These are phyloP conservation scores for Colletotrichum siamense DNA, from an alignment of 2,329 filamentous ascomycete species.

Conservation along the genomic window DNA sequence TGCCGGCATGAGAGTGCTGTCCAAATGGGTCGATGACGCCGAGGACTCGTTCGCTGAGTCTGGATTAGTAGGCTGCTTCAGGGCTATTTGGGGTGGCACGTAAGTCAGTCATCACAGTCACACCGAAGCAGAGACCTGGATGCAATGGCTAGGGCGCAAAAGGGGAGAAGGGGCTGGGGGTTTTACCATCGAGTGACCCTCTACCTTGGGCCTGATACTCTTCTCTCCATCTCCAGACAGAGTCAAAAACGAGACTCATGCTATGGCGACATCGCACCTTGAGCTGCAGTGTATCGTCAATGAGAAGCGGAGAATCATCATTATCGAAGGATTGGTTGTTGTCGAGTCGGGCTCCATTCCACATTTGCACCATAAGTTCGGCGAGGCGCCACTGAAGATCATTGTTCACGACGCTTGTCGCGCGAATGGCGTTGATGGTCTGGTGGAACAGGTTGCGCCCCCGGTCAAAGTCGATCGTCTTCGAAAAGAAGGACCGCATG, in stretches of 20 bases:
- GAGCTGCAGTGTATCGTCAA: constrained; percentile 77
- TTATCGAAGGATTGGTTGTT: constrained; percentile 52
- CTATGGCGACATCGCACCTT: constrained; percentile 85
- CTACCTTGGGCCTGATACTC: constrained; percentile 76
- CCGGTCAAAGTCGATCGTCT: constrained; percentile 72
- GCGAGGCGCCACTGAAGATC: constrained; percentile 81
- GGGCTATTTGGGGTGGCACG: constrained; percentile 52
- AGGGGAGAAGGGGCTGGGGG: constrained; percentile 8
- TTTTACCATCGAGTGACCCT: constrained; percentile 73
- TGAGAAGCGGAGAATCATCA: constrained; percentile 52
- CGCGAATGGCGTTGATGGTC: constrained; percentile 73
- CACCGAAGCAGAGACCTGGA: constrained; percentile 24
- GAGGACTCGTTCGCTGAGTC: constrained; percentile 79
- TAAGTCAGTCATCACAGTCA: constrained; percentile 29
- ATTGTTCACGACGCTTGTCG: constrained; percentile 77
- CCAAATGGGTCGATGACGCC: constrained; percentile 69
- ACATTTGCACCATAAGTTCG: constrained; percentile 87
- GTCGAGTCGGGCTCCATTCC: constrained; percentile 71
- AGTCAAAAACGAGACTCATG: constrained; percentile 85
- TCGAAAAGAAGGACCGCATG: constrained; percentile 77
- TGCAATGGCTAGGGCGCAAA: constrained; percentile 19
- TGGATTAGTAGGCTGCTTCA: constrained; percentile 86
- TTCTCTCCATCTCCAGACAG: constrained; percentile 85
- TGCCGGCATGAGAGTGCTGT: constrained; percentile 60
- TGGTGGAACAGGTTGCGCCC: constrained; percentile 74